Percentiles rank a stretch among this genome's conserved stretches.
Conservation (phyloP, 2,329 filamentous ascomycete genomes). For the Tolypocladium sp. region DNA sequence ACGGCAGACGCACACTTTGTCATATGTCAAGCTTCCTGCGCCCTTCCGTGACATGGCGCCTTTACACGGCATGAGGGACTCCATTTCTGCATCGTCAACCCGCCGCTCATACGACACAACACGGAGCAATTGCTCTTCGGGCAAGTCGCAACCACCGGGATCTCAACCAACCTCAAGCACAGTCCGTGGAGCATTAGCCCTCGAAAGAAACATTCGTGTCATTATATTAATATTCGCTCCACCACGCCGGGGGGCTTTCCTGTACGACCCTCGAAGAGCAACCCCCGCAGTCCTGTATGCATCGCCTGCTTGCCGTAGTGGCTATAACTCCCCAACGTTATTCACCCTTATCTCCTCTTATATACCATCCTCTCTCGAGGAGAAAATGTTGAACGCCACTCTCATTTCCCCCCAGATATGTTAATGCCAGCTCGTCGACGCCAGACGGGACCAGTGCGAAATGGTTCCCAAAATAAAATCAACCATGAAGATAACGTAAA, state of each 20-base stretch:
- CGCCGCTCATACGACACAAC: not conserved
- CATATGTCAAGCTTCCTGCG: not conserved
- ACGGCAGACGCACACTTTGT: not conserved
- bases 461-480: no score
- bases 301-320: not conserved
- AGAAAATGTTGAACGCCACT: not conserved
- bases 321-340: not conserved
- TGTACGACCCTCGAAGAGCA: not conserved
- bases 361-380: not conserved
- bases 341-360: not conserved
- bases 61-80: not conserved
- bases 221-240: not conserved
- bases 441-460: no score
- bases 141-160: not conserved
- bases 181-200: not conserved
- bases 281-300: not conserved
- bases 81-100: not conserved
- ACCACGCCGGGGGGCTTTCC: not conserved
- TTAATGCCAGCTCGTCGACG: no score
- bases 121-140: not conserved
- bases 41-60: not conserved
- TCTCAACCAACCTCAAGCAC: not conserved
- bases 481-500: not conserved
- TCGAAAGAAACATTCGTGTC: not conserved
- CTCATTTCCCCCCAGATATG: not conserved